A percentile compares a stretch with the other conserved stretches of the same genome.
phyloP scores from a whole-genome alignment of 306 rosid genomes.

The Luffa acutangula region DNA sequence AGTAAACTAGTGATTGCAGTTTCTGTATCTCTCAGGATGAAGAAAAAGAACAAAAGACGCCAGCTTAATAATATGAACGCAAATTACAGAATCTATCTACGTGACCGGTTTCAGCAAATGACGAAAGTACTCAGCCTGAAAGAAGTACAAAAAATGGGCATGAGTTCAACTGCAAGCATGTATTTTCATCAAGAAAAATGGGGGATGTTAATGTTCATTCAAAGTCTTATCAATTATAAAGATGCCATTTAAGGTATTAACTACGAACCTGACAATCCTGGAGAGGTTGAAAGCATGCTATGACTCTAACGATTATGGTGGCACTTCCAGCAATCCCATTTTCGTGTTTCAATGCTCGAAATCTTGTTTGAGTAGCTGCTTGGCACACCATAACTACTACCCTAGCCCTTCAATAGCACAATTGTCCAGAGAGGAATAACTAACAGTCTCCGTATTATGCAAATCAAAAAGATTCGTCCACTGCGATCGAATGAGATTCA shows the following conservation, averaged over 20 bases:
- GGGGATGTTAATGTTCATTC: not conserved
- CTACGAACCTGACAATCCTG: slow-evolving; percentile 93
- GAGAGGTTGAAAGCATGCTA: slow-evolving; percentile 96
- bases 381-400: slow-evolving; percentile 98
- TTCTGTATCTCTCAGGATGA: slow-evolving; percentile 41
- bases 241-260: not conserved
- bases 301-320: slow-evolving; percentile 86
- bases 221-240: not conserved
- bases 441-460: slow-evolving; percentile 8
- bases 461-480: slow-evolving; percentile 4
- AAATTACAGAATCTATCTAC: slow-evolving; percentile 40
- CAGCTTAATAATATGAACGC: slow-evolving; percentile 45
- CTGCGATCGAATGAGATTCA: not conserved
- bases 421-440: slow-evolving; percentile 25
- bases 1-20: slow-evolving; percentile 35
- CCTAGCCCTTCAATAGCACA: slow-evolving; percentile 37
- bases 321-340: slow-evolving; percentile 80
- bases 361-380: slow-evolving; percentile 98
- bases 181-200: not conserved
- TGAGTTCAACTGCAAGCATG: not conserved
- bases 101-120: slow-evolving; percentile 97
- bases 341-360: slow-evolving; percentile 96
- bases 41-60: slow-evolving; percentile 50
- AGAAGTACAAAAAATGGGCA: slow-evolving; percentile 16
- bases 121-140: slow-evolving; percentile 96